These are phyloP conservation scores for Phytophthora pini DNA, from an alignment of 352 stramenopile genomes.

Conservation along the genomic window DNA sequence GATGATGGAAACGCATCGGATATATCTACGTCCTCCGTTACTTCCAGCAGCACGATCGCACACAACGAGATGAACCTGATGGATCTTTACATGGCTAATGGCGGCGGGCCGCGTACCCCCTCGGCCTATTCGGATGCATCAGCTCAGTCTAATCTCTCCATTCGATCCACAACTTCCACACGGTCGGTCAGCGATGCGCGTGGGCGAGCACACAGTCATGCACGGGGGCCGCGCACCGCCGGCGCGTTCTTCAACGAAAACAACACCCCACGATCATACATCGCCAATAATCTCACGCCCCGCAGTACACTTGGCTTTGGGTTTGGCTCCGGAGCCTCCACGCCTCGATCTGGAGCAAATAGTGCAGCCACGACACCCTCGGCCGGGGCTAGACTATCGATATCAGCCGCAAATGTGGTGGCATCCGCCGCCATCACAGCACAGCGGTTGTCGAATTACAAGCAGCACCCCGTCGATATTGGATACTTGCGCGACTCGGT, in stretches of 20 bases:
- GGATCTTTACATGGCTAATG: conserved; percentile 74
- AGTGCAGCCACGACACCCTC: conserved; percentile 42
- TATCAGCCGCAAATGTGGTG: conserved; percentile 44
- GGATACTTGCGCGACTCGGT: conserved; percentile 71
- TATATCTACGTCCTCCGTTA: conserved; percentile 80
- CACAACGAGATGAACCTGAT: conserved; percentile 90
- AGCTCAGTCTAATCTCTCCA: conserved; percentile 79
- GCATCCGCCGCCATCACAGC: conserved; percentile 43
- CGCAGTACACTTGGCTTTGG: conserved; percentile 37
- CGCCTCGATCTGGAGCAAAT: conserved; percentile 50
- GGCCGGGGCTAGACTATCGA: conserved; percentile 32
- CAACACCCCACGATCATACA: conserved; percentile 78
- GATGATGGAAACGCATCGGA: conserved; percentile 71
- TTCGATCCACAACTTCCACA: conserved; percentile 74
- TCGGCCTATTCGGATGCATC: conserved; percentile 82
- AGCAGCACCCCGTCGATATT: conserved; percentile 73
- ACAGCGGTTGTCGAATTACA: conserved; percentile 69
- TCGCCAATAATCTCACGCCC: conserved; percentile 74
- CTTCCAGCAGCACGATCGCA: conserved; percentile 77
- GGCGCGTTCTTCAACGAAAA: conserved; percentile 62
- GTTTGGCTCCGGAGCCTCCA: conserved; percentile 44
- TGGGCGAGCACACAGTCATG: conserved; percentile 28
- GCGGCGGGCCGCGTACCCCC: conserved; percentile 61
- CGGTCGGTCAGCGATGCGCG: conserved; percentile 61
- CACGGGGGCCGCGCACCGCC: conserved; percentile 28